These are phyloP conservation scores for Penicillium lagena DNA, from an alignment of 495 filamentous ascomycete species.

Conservation along the genomic window DNA sequence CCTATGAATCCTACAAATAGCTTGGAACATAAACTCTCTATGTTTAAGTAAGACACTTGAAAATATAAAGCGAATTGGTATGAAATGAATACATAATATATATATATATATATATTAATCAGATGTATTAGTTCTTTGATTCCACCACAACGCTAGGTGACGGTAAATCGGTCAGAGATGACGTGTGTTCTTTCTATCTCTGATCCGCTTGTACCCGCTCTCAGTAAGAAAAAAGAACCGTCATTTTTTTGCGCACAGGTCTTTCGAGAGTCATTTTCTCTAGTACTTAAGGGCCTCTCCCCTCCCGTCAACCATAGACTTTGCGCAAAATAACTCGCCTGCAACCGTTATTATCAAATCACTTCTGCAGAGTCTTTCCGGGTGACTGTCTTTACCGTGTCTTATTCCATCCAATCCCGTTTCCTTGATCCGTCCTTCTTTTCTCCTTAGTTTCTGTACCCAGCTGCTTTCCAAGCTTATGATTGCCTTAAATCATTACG, in stretches of 20 bases:
- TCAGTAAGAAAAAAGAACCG: slow-evolving; percentile 1
- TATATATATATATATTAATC: too few relatives aligned
- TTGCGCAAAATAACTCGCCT: too few relatives aligned
- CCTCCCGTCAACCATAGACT: not conserved
- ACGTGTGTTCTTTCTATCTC: not conserved
- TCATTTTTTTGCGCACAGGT: not conserved
- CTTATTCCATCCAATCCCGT: not conserved
- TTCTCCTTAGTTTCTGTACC: not conserved
- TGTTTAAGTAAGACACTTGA: too few relatives aligned
- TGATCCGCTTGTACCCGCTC: slow-evolving; percentile 1
- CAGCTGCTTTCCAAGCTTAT: too few relatives aligned
- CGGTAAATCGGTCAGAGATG: too few relatives aligned
- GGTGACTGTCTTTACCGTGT: not conserved
- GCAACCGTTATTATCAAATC: too few relatives aligned
- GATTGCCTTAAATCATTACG: not conserved
- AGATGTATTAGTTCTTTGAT: too few relatives aligned
- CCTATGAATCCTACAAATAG: too few relatives aligned
- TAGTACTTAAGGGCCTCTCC: slow-evolving; percentile 4
- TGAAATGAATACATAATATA: too few relatives aligned
- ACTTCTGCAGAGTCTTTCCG: not conserved
- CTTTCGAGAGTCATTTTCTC: not conserved
- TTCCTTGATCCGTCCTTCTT: not conserved
- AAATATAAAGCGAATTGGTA: too few relatives aligned
- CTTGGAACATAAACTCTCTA: too few relatives aligned
- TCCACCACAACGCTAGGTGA: too few relatives aligned